Evolutionary conservation across 2,329 filamentous ascomycete genomes (phyloP).

Genomic region (Penicillium hordei): DNA sequence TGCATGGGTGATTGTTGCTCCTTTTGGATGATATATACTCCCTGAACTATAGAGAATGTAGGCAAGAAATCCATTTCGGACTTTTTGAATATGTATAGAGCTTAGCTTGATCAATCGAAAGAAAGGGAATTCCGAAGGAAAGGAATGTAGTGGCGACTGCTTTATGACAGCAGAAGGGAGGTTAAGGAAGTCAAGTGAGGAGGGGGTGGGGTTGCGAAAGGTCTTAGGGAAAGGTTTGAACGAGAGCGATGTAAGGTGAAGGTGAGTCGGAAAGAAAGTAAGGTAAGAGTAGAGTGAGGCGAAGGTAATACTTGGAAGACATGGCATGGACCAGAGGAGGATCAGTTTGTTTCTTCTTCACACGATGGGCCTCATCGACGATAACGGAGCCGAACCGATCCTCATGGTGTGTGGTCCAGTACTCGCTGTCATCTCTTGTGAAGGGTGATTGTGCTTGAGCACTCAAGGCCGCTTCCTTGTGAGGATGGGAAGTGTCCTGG

Average conservation of each 20-base stretch:
- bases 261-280: no score
- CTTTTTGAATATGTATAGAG: neutral
- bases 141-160: neutral
- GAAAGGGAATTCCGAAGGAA: neutral
- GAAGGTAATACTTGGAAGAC: no score
- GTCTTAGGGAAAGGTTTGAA: no score
- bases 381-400: no score
- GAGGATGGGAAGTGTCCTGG: neutral
- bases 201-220: no score
- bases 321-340: neutral
- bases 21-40: neutral
- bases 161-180: no score
- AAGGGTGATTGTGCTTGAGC: neutral
- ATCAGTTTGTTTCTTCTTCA: neutral
- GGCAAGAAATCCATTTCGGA: neutral
- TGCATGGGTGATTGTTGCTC: neutral
- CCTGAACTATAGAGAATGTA: neutral
- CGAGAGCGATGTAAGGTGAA: no score
- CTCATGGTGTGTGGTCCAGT: no score
- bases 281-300: neutral
- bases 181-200: no score
- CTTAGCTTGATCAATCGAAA: neutral
- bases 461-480: no score
- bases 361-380: no score
- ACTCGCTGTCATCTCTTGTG: neutral